Conservation (phyloP, 176 grass and related monocot genomes). For the barley (Hordeum vulgare) region MorexV3_pseudomolecules_assembly NC_058518.1:400416481-400416980, state of each 20-base stretch:
- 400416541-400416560: slow-evolving; percentile 27
- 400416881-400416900: background rate
- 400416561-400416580: slow-evolving; percentile 60
- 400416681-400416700: slow-evolving; percentile 50
- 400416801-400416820: slow-evolving; percentile 67
- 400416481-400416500: background rate
- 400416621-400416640: slow-evolving; percentile 73
- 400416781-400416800: slow-evolving; percentile 88
- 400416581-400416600: slow-evolving; percentile 56
- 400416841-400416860: background rate
- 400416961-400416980: too few species aligned
- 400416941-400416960: too few species aligned
- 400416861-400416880: background rate
- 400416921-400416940: too few species aligned
- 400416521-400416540: too few species aligned
- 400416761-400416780: slow-evolving; percentile 49
- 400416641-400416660: background rate
- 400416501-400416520: background rate
- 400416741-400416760: slow-evolving; percentile 56
- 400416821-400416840: slow-evolving; percentile 71
- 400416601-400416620: slow-evolving; percentile 85
- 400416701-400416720: slow-evolving; percentile 90
- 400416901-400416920: background rate
- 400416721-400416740: slow-evolving; percentile 83
- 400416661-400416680: background rate